Conservation (phyloP, 2,329 filamentous ascomycete species). For the Lachnellula cervina region DNA sequence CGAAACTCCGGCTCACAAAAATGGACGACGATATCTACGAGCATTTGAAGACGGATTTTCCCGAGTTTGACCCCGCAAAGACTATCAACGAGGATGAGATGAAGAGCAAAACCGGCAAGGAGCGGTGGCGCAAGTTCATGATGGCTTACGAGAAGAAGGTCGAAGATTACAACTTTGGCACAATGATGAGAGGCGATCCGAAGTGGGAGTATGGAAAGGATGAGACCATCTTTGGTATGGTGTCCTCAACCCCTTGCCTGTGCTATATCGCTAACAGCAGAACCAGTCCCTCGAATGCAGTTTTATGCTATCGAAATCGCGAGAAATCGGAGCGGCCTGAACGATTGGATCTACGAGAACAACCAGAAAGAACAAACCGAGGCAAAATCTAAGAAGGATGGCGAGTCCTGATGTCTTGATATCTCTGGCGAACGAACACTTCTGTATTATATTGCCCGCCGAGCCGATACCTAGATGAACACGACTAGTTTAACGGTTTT, state of each 20-base stretch:
- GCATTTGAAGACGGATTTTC: slow-evolving; percentile 82
- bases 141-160: slow-evolving; percentile 89
- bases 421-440: background rate
- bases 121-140: slow-evolving; percentile 91
- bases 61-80: slow-evolving; percentile 79
- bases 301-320: slow-evolving; percentile 76
- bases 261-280: slow-evolving; percentile 6
- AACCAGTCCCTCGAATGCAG: slow-evolving; percentile 61
- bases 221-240: slow-evolving; percentile 85
- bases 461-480: background rate
- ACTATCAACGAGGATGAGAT: slow-evolving; percentile 88
- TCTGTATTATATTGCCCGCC: background rate
- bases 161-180: slow-evolving; percentile 98
- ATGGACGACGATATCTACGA: slow-evolving; percentile 92
- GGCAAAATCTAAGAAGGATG: slow-evolving; percentile 6
- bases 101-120: slow-evolving; percentile 96
- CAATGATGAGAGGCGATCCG: slow-evolving; percentile 75
- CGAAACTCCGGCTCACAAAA: slow-evolving; percentile 84
- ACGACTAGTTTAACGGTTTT: background rate
- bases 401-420: slow-evolving; percentile 2
- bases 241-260: background rate
- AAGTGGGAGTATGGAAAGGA: slow-evolving; percentile 82
- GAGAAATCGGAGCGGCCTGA: slow-evolving; percentile 79
- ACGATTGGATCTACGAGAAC: slow-evolving; percentile 95
- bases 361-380: slow-evolving; percentile 52